Base-by-base conservation (phyloP, 2,329 filamentous ascomycete species). In the Teratosphaeria pseudoeucalypti region DNA sequence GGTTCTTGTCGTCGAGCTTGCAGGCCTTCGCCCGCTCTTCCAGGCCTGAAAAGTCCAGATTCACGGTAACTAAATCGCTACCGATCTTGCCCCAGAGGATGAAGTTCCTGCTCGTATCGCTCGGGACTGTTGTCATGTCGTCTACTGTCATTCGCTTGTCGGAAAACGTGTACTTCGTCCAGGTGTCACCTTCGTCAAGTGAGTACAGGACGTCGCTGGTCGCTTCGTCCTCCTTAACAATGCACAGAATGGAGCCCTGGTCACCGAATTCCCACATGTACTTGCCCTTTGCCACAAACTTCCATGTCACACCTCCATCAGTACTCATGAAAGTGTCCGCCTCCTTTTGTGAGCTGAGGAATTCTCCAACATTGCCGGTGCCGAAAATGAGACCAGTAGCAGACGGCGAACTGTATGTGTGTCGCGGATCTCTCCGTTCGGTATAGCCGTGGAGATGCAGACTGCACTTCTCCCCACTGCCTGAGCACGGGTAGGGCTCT, bases 241-340 rank as follows among this genome's bases (percentile, higher is more conserved):
- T 86, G 52, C 95, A 90, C 62, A 97, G 85, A 67, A 97, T 87
- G 6, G 90, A 94, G 32, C 94, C 94, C 72, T 96, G 90, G 68
- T 99, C 95, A 60, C 94, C 95, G 71, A 90, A 96, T 69, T 95
- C 90, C 90, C 91, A 99, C 69, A 88, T 87, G 79, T 91, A 96
- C 39, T 82, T 83, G 6, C 94, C 95, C 74, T 95, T 92, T 76
- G 89, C 92, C 62, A 92, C 85, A 60, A 86, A 84, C 64, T 81
- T 85, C 94, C 94, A 99, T 47, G 79, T 89, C 57, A 97, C 81
- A 58, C 95, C 95, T n/a, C 88, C 94, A 72, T 99, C 92, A 0
- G 82, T 81, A 11, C 90, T 95, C 79, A 97, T 87, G 76, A 92
- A 99, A 0, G 92, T 97, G 70, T 94, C 87, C 14, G 87, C 88